phyloP scores from a whole-genome alignment of 176 grass and related monocot genomes.

The Alloteropsis semialata region DNA sequence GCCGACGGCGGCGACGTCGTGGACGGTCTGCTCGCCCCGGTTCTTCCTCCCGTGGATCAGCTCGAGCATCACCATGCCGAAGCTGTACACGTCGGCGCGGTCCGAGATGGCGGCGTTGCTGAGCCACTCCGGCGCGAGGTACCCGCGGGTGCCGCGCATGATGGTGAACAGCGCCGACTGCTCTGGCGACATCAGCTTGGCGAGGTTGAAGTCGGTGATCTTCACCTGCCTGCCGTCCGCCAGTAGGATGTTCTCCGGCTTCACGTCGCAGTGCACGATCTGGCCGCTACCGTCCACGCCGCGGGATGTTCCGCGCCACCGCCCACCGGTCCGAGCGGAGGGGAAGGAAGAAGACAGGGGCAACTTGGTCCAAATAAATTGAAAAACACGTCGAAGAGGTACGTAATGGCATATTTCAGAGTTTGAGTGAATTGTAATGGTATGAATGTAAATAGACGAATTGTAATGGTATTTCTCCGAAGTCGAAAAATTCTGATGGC shows the following conservation, averaged over 20 bases:
- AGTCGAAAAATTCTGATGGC: no score
- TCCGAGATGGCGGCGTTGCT: conserved; percentile 77
- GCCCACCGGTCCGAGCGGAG: no score
- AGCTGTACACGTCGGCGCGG: conserved; percentile 84
- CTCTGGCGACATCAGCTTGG: conserved; percentile 77
- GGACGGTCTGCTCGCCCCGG: conserved; percentile 31
- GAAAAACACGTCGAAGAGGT: no score
- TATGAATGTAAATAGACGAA: no score
- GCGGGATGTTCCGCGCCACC: no score
- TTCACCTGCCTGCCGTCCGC: conserved; percentile 68
- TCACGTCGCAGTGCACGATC: conserved; percentile 94
- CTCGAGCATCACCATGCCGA: conserved; percentile 95
- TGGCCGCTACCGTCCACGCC: no score
- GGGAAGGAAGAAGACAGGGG: no score
- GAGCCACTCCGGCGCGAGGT: conserved; percentile 96
- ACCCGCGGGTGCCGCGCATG: conserved; percentile 88
- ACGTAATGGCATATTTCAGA: no score
- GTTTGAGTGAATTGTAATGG: no score
- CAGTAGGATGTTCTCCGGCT: conserved; percentile 94
- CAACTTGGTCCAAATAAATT: no score
- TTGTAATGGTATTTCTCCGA: no score
- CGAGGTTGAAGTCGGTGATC: conserved; percentile 73
- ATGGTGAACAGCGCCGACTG: conserved; percentile 92
- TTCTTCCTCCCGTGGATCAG: conserved; percentile 89
- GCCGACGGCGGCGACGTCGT: neutral